Conservation (phyloP, 805 yeast genomes). For the Wickerhamomyces mucosus region DNA sequence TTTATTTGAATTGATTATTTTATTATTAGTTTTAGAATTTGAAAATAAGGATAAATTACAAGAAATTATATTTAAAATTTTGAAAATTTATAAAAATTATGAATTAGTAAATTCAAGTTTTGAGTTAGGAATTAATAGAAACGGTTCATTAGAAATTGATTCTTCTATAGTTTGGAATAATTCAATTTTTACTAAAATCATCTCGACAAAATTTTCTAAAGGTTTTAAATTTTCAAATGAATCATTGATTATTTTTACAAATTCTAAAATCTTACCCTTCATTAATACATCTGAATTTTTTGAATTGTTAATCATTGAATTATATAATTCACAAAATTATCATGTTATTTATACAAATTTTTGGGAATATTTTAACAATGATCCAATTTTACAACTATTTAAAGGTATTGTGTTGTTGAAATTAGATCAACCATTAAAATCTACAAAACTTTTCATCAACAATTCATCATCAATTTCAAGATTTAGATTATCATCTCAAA, state of each 20-base stretch:
- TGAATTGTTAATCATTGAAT: constrained; percentile 3
- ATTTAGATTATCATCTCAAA: constrained; percentile 15
- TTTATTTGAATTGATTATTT: constrained; percentile 23
- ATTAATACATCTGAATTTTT: constrained; percentile 12
- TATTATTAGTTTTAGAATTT: constrained; percentile 29
- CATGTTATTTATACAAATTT: constrained; percentile 10
- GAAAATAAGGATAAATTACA: constrained; percentile 19
- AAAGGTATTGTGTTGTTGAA: constrained; percentile 17
- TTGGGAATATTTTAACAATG: constrained; percentile 9
- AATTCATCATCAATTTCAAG: constrained; percentile 21
- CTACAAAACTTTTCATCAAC: constrained; percentile 23
- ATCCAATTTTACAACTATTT: constrained; percentile 13
- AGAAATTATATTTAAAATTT: constrained; percentile 9
- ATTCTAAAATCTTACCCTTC: constrained; percentile 10
- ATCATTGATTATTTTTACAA: constrained; percentile 8
- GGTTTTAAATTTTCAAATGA: constrained; percentile 10
- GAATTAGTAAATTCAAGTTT: constrained; percentile 10
- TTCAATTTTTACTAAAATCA: constrained; percentile 7
- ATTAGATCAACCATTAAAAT: constrained; percentile 17
- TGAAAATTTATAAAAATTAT: constrained; percentile 12
- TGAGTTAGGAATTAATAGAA: constrained; percentile 8
- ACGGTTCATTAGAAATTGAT: constrained; percentile 14
- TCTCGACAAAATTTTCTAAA: constrained; percentile 5
- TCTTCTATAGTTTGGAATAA: constrained; percentile 3
- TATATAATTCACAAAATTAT: constrained; percentile 8